Evolutionary conservation across 1,284 basidiomycete genomes (phyloP).

Genomic region (Trametes versicolor): DNA sequence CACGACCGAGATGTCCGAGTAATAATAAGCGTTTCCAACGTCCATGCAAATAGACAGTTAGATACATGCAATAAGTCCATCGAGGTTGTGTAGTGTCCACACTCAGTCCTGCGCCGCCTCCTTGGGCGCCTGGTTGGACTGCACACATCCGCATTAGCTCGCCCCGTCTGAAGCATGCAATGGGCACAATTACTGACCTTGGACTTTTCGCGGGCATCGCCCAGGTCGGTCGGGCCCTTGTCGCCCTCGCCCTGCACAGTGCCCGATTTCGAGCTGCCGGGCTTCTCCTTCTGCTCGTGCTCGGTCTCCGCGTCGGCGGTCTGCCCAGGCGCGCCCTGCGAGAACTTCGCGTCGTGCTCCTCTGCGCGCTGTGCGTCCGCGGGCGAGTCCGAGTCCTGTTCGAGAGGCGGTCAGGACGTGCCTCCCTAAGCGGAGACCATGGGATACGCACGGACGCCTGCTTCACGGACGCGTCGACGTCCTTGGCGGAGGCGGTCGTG

Average conservation of each 20-base stretch:
- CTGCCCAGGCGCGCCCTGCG: slow-evolving; percentile 33
- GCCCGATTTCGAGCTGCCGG: slow-evolving; percentile 25
- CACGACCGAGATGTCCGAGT: background rate
- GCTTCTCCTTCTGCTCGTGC: slow-evolving; percentile 38
- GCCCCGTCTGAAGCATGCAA: no score
- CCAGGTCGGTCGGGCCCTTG: slow-evolving; percentile 30
- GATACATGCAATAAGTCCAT: slow-evolving; percentile 31
- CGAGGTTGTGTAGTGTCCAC: slow-evolving; percentile 13
- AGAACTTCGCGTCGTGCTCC: slow-evolving; percentile 31
- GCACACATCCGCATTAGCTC: background rate
- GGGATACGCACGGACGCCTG: slow-evolving; percentile 44
- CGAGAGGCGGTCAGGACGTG: background rate
- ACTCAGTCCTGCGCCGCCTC: slow-evolving; percentile 31
- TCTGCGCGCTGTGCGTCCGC: slow-evolving; percentile 34
- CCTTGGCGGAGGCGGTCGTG: slow-evolving; percentile 44
- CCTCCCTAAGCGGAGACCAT: background rate
- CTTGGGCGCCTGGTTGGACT: slow-evolving; percentile 41
- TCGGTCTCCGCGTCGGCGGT: slow-evolving; percentile 34
- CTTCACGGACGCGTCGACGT: slow-evolving; percentile 48
- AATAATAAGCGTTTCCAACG: slow-evolving; percentile 2
- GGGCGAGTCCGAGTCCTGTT: slow-evolving; percentile 32
- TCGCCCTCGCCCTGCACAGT: slow-evolving; percentile 32
- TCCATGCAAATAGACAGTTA: slow-evolving; percentile 20
- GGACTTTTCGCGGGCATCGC: slow-evolving; percentile 30
- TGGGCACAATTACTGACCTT: no score